Conservation (phyloP, 768 basidiomycete species). For the Kwoniella pini region DNA sequence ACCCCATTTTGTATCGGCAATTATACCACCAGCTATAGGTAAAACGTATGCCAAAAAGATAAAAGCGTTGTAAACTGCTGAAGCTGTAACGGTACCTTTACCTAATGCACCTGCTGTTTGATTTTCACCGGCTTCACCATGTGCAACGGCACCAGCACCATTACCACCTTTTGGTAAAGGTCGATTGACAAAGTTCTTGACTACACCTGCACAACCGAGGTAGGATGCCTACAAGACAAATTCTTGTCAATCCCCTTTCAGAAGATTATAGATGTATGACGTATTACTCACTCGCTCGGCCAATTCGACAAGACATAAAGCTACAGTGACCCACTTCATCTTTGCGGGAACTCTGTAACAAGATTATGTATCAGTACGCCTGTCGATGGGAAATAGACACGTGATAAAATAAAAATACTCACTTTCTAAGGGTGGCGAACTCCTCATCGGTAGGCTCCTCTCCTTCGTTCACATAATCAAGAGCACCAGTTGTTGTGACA, state of each 20-base stretch:
- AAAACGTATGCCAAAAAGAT: conserved; percentile 49
- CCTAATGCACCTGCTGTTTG: conserved; percentile 50
- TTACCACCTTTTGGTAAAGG: conserved; percentile 49
- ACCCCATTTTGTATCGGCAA: conserved; percentile 52
- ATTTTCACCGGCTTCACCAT: conserved; percentile 31
- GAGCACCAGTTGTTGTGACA: conserved; percentile 14
- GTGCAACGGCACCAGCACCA: conserved; percentile 43
- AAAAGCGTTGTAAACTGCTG: conserved; percentile 40
- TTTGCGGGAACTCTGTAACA: conserved; percentile 16
- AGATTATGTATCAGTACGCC: not conserved
- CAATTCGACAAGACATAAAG: conserved; percentile 54
- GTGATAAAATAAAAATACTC: not conserved
- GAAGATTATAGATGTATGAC: too few species aligned
- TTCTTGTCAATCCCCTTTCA: too few species aligned
- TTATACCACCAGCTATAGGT: conserved; percentile 51
- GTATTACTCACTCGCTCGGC: conserved; percentile 43
- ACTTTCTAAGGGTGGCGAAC: conserved; percentile 40
- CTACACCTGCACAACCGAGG: conserved; percentile 41
- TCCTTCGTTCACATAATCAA: conserved; percentile 20
- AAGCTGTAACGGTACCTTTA: conserved; percentile 37
- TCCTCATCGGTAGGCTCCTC: conserved; percentile 46
- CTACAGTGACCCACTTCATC: conserved; percentile 39
- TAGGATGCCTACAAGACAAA: conserved; percentile 35
- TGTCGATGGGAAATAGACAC: too few species aligned
- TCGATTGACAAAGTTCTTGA: conserved; percentile 48